These are phyloP conservation scores for Pinus taeda DNA, from an alignment of 75 land plant species.

Conservation along the genomic window DNA sequence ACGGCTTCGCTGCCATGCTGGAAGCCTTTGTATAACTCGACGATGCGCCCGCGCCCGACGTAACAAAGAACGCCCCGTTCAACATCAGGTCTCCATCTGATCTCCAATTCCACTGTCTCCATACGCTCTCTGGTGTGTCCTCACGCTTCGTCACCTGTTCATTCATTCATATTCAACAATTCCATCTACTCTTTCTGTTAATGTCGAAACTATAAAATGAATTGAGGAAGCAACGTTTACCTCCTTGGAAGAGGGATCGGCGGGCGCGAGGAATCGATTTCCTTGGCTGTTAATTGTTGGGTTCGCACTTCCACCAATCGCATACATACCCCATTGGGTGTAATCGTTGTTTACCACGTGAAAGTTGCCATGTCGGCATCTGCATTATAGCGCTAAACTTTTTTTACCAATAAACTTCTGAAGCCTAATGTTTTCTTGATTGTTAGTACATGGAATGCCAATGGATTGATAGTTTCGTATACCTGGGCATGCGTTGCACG, in stretches of 20 bases:
- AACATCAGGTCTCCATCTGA: constrained; percentile 77
- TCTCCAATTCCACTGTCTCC: constrained; percentile 82
- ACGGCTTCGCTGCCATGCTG: constrained; percentile 57
- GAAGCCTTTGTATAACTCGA: constrained; percentile 52
- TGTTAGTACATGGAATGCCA: not conserved
- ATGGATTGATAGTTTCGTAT: too few relatives aligned
- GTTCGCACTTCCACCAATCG: constrained; percentile 38
- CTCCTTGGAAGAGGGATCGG: constrained; percentile 14
- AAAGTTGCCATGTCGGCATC: constrained; percentile 34
- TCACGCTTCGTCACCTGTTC: constrained; percentile 78
- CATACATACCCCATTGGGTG: constrained; percentile 42
- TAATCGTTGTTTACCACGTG: constrained; percentile 45
- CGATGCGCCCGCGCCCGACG: constrained; percentile 58
- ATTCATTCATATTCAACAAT: not conserved
- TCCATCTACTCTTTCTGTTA: not conserved
- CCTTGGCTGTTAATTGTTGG: constrained; percentile 42
- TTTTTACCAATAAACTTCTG: not conserved
- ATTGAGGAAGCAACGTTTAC: constrained; percentile 4
- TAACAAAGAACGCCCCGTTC: constrained; percentile 78
- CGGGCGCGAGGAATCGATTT: constrained; percentile 34
- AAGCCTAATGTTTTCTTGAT: not conserved
- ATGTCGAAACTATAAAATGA: not conserved
- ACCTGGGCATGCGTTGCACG: constrained; percentile 49
- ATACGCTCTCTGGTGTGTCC: constrained; percentile 41
- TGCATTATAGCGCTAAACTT: not conserved